phyloP scores from a whole-genome alignment of 371 early-diverging fungal species.

The Mortierella sp. region DNA sequence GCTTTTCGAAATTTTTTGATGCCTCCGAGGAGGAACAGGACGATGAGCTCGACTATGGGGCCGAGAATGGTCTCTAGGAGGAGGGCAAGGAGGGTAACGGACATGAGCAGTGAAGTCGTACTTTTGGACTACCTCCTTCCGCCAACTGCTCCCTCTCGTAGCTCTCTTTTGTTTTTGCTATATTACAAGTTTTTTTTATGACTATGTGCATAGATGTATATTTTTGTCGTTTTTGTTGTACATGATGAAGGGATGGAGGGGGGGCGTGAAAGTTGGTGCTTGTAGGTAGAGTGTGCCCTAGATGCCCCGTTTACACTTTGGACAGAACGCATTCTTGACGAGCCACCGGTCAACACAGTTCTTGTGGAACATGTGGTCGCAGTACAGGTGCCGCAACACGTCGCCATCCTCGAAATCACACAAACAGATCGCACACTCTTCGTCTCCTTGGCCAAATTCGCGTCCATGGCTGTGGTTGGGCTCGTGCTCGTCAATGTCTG shows the following conservation, averaged over 20 bases:
- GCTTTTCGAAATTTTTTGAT: background rate
- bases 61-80: background rate
- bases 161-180: background rate
- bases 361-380: constrained; percentile 87
- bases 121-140: background rate
- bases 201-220: too few relatives aligned
- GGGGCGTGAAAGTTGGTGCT: too few relatives aligned
- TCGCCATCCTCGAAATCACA: constrained; percentile 75
- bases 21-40: background rate
- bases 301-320: constrained; percentile 55
- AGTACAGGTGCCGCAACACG: constrained; percentile 68
- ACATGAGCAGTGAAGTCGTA: too few relatives aligned
- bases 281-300: too few relatives aligned
- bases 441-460: constrained; percentile 15
- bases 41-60: background rate
- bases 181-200: background rate
- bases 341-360: constrained; percentile 90
- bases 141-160: background rate
- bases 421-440: constrained; percentile 74
- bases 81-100: too few relatives aligned
- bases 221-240: background rate
- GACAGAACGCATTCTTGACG: constrained; percentile 55
- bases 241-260: background rate
- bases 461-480: background rate
- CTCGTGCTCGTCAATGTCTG: background rate